Evolutionary conservation across 2,329 filamentous ascomycete genomes (phyloP).

Genomic region (Trichoderma sp.): DNA sequence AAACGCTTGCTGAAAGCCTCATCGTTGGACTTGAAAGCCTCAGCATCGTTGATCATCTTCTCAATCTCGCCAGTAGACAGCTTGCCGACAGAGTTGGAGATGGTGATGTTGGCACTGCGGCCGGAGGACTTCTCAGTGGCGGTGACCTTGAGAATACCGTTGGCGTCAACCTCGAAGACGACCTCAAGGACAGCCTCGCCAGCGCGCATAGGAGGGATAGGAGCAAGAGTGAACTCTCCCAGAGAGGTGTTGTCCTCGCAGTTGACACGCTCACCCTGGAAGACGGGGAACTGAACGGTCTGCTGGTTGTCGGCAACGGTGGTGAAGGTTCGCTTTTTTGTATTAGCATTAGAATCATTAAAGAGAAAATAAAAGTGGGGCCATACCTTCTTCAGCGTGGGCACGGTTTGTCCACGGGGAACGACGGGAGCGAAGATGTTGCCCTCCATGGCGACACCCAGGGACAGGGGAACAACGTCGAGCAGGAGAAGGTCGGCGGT

Average conservation of each 20-base stretch:
- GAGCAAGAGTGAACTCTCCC: constrained; percentile 94
- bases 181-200: constrained; percentile 96
- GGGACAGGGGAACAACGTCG: constrained; percentile 93
- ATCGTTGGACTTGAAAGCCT: constrained; percentile 98
- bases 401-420: constrained; percentile 70
- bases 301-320: constrained; percentile 78
- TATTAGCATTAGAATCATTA: too few species aligned
- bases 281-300: constrained; percentile 77
- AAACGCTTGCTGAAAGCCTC: constrained; percentile 99
- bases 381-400: not conserved
- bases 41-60: constrained; percentile 95
- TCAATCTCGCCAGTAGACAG: constrained; percentile 93
- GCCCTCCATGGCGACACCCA: constrained; percentile 99
- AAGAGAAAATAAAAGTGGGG: too few species aligned
- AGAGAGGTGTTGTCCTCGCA: constrained; percentile 98
- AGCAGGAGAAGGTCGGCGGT: constrained; percentile 92
- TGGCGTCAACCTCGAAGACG: constrained; percentile 99
- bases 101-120: constrained; percentile 98
- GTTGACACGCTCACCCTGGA: constrained; percentile 95
- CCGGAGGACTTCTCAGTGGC: constrained; percentile 99
- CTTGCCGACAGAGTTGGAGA: constrained; percentile 99
- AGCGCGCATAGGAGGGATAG: constrained; percentile 83
- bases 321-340: constrained; percentile 66
- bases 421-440: constrained; percentile 98
- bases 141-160: constrained; percentile 99